Conservation (phyloP, 2,329 filamentous ascomycete species). For the Bipolaris sorokiniana region DNA sequence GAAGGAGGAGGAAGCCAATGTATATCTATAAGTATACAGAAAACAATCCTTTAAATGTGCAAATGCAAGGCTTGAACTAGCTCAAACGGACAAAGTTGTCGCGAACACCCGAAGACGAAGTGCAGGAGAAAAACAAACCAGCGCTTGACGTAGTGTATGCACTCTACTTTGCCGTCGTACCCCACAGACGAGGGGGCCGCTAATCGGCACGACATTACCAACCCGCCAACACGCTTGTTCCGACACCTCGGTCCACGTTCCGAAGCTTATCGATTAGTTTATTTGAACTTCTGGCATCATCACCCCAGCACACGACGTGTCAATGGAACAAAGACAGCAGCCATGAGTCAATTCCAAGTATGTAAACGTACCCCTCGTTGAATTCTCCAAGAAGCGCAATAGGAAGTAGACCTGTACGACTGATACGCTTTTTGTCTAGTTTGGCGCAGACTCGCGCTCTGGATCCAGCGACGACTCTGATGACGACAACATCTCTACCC, state of each 20-base stretch:
- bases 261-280: slow-evolving; percentile 34
- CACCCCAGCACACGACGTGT: neutral
- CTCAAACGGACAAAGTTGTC: neutral
- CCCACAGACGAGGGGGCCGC: slow-evolving; percentile 6
- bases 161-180: slow-evolving; percentile 8
- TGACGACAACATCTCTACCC: slow-evolving; percentile 63
- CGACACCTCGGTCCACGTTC: slow-evolving; percentile 34
- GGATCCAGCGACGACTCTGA: slow-evolving; percentile 51
- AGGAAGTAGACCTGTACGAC: neutral
- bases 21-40: neutral
- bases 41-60: neutral
- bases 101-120: neutral
- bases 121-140: neutral
- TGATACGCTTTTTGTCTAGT: slow-evolving; percentile 2
- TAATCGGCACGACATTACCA: slow-evolving; percentile 14
- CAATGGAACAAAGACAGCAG: slow-evolving; percentile 22
- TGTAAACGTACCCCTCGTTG: slow-evolving; percentile 7
- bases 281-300: slow-evolving; percentile 19
- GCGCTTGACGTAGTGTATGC: slow-evolving; percentile 8
- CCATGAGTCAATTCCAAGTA: slow-evolving; percentile 60
- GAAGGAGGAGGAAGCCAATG: neutral
- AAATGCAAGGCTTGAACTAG: neutral
- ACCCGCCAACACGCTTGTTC: slow-evolving; percentile 12
- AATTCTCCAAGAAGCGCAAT: neutral
- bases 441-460: slow-evolving; percentile 23